phyloP scores from a whole-genome alignment of 257 asterid genomes.

The Nicotiana tomentosiformis region DNA sequence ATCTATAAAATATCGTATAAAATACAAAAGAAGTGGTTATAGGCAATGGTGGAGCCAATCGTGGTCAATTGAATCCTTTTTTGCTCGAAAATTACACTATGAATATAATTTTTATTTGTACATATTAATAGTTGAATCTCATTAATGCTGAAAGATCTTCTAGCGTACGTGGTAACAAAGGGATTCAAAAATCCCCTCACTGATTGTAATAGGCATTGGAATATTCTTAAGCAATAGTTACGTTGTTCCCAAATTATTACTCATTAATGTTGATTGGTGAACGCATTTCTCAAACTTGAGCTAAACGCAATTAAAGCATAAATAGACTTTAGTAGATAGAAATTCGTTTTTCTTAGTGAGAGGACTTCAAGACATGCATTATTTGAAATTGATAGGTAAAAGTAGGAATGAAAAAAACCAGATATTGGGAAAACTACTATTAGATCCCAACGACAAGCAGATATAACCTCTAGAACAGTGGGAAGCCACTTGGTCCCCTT shows the following conservation, averaged over 20 bases:
- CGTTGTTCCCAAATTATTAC: background rate
- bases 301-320: background rate
- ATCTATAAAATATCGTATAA: too few relatives aligned
- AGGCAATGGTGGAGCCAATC: too few relatives aligned
- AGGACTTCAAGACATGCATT: background rate
- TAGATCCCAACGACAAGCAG: background rate
- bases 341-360: background rate
- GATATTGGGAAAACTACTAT: background rate
- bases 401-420: background rate
- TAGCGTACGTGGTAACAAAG: too few relatives aligned
- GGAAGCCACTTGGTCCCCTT: too few relatives aligned
- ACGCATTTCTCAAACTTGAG: background rate
- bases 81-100: too few relatives aligned
- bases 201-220: background rate
- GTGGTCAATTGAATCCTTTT: too few relatives aligned
- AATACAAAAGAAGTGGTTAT: too few relatives aligned
- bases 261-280: background rate
- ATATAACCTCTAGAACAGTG: background rate
- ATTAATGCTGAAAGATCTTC: too few relatives aligned
- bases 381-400: background rate
- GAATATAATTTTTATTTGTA: too few relatives aligned
- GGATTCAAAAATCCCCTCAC: background rate
- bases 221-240: background rate
- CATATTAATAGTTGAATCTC: too few relatives aligned
- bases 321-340: background rate